Evolutionary conservation across 306 rosid species (phyloP), one percentile per base, ranked within the genome.

Genomic region (Lathyrus aphaca): DNA sequence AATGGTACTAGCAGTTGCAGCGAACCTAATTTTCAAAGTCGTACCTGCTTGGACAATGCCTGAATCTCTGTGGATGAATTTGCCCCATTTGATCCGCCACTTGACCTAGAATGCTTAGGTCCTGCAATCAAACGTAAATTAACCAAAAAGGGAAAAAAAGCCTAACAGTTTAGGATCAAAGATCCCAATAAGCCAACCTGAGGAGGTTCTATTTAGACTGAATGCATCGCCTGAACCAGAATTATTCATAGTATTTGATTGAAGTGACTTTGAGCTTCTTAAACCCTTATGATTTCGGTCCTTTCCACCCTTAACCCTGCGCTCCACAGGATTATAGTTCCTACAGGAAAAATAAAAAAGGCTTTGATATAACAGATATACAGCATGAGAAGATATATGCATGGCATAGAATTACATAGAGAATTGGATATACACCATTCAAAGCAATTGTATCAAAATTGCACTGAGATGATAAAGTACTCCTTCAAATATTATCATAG

Each of bases 261-360:
- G 86, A 67, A 94, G 83, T 61, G 97, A 95, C 79, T 87, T 95
- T 51, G 97, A 40, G 78, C 59, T 57, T 85, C 82, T 94, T 69
- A 69, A 79, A 67, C 86, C 83, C 83, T 80, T 94, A 42, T 76
- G 29, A 80, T 23, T 68, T 51, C 87, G 77, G 50, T 86, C 96
- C 77, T 87, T 95, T 74, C 87, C 95, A 69, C 92, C 96, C 80
- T 88, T 95, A 30, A 73, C 15, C 75, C 99, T 85, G 67, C 97
- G 86, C 86, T 91, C 97, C 61, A 95, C 83, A 7, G 99, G 99
- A 73, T 95, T 83, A 77, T 95, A 95, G 77, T 95, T 95, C 85
- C 99, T 95, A 44, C 7, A 54, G 69, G 9, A 49, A 66, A 74
- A 44, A 25, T 7, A 46, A 68, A 62, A 62, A 13, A 27, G 69